Evolutionary conservation across 331 rosid genomes (phyloP), one percentile per base, ranked within the genome.

Genomic region (Telfairia occidentalis): DNA sequence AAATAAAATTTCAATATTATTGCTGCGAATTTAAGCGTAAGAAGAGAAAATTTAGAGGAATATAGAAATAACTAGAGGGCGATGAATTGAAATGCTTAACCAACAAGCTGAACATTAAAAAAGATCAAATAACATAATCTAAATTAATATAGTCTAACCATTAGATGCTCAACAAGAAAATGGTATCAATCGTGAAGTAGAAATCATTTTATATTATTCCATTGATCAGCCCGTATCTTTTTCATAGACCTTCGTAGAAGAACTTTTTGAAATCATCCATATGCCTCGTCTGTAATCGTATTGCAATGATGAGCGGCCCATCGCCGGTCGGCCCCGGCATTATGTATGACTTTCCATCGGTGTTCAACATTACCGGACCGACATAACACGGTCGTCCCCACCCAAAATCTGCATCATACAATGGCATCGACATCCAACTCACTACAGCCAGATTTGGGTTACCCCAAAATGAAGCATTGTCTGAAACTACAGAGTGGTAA

Each of bases 321-420:
- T 89, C 85, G 0, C 73, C 85, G n/a, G 76, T 46, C 2, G 77
- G 77, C 57, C 85, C 77, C 0, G 82, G 82, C 77, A 87, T 82
- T 54, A 87, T 48, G 77, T 79, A 50, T 21, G 83, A 60, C 63
- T 81, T 83, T 5, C 91, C 97, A 77, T 91, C 97, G 13, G 16
- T 34, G 4, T 74, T 85, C 49, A 83, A 82, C 0, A 86, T 24
- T 7, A 86, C 86, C 0, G 96, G 91, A 0, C 90, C 89, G 77
- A 84, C 85, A 54, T 84, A 85, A 18, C 80, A 34, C 28, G 88
- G 92, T 59, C 77, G 86, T 2, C 96, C 92, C 92, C 91, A 87
- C 2, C 91, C 96, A 63, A 88, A 90, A 64, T 90, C 91, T 29
- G 87, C 67, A 7, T 84, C 92, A 57, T 86, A 82, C 0, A 86